Base-by-base conservation (phyloP, 1,284 basidiomycete species). In the Nidula niveotomentosa region DNA sequence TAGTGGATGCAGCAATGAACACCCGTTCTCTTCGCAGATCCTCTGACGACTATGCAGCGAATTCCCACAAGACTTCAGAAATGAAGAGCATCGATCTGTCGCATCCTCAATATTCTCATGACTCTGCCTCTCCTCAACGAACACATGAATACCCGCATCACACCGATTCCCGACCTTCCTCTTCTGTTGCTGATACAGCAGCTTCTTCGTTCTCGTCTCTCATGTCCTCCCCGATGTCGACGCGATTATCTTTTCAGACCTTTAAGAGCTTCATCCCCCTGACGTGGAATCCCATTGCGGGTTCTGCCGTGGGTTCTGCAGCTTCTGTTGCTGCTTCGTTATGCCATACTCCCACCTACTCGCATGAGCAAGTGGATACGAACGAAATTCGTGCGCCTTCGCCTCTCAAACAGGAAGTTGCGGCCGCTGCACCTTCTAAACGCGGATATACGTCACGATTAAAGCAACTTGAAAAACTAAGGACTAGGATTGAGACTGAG, bases 391-490 rank as follows among this genome's bases (percentile, higher is more conserved):
- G 30, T 30, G 30, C 30, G 30, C 30, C 30, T 30, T 30, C 30
- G 30, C 30, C 30, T 30, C 30, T 30, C 30, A 30, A 30, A 30
- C 30, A 30, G 30, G 30, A 30, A 6, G 13, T 37, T 23, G 17
- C 39, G 15, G 33, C 49, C 12, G 18, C n/a, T 37, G 37, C 15
- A 37, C 15, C 36, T 12, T 51, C 41, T 41, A 59, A 48, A 43
- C 60, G 73, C 49, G 69, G 68, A 48, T 87, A 75, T 63, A 81
- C 88, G 49, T 76, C 84, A 17, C 85, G 80, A 63, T 78, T 85
- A 62, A 79, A 72, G 60, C 88, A 91, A 65, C 67, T 90, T 61
- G 78, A 80, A 62, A 84, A 79, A 67, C 69, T 90, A 60, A 77
- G 74, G 64, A 62, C 68, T 44, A 78, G 82, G 58, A 69, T 90